Percentiles rank a stretch among this genome's conserved stretches.
phyloP scores from a whole-genome alignment of 257 asterid genomes.

The Gentiana macrophylla region DNA sequence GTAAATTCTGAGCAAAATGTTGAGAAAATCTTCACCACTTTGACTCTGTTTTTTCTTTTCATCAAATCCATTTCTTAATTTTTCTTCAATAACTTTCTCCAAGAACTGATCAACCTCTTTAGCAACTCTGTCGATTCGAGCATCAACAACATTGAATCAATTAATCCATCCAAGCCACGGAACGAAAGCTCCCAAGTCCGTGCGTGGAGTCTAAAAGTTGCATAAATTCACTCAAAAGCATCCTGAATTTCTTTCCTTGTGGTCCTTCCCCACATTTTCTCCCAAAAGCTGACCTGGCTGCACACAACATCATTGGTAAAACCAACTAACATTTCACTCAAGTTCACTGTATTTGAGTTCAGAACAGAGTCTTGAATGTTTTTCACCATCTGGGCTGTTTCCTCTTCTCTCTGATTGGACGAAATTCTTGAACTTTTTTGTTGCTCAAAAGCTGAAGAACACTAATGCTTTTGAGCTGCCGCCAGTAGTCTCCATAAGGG shows the following conservation, averaged over 20 bases:
- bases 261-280: slow-evolving; percentile 1
- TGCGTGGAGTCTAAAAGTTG: too few relatives aligned
- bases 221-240: too few relatives aligned
- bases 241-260: too few relatives aligned
- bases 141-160: too few relatives aligned
- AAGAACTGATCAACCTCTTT: slow-evolving; percentile 4
- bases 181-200: too few relatives aligned
- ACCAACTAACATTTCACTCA: slow-evolving; percentile 8
- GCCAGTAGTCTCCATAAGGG: slow-evolving; percentile 17
- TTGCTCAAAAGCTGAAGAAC: slow-evolving; percentile 16
- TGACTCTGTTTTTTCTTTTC: too few relatives aligned
- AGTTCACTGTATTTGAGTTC: background rate
- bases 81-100: background rate
- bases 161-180: too few relatives aligned
- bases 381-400: slow-evolving; percentile 9
- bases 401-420: slow-evolving; percentile 10
- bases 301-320: slow-evolving; percentile 3
- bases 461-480: slow-evolving; percentile 10
- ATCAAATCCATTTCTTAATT: too few relatives aligned
- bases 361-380: background rate
- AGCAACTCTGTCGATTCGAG: background rate
- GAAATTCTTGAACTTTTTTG: slow-evolving; percentile 15
- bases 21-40: too few relatives aligned
- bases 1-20: too few relatives aligned
- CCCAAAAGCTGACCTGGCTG: slow-evolving; percentile 12